A percentile compares a stretch with the other conserved stretches of the same genome.
Conservation (phyloP, 192 early-diverging fungal species). For the Entomortierella lignicola region DNA sequence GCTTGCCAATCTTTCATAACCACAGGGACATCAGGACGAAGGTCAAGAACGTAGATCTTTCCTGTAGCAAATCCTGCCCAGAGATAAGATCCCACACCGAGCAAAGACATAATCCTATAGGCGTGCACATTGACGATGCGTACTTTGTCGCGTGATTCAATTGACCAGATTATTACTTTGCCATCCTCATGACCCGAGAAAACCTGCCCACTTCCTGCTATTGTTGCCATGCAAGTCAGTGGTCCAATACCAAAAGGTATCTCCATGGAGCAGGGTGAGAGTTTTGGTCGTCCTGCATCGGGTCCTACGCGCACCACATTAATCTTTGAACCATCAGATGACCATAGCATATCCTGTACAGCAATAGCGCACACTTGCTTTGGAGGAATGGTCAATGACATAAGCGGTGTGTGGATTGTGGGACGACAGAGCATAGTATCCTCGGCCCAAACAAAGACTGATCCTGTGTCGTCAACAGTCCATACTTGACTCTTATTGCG, state of each 20-base stretch:
- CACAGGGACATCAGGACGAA: conserved; percentile 61
- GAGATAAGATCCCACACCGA: conserved; percentile 71
- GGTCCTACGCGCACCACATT: conserved; percentile 65
- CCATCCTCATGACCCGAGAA: conserved; percentile 86
- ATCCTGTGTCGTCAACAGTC: conserved; percentile 76
- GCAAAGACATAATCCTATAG: conserved; percentile 75
- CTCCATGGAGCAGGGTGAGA: conserved; percentile 37
- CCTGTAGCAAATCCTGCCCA: conserved; percentile 86
- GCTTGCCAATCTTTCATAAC: conserved; percentile 78
- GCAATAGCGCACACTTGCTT: conserved; percentile 64
- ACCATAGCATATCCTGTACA: conserved; percentile 69
- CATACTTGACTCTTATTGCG: conserved; percentile 67
- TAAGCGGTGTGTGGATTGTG: conserved; percentile 47
- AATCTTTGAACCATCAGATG: conserved; percentile 64
- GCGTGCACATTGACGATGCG: conserved; percentile 65
- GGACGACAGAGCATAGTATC: conserved; percentile 48
- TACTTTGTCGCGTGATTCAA: conserved; percentile 54
- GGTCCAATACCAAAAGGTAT: conserved; percentile 65
- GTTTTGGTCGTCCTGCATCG: conserved; percentile 37
- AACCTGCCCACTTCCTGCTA: conserved; percentile 60
- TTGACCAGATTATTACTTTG: conserved; percentile 79
- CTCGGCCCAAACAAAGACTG: conserved; percentile 67
- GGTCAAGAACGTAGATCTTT: conserved; percentile 80
- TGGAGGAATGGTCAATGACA: conserved; percentile 54
- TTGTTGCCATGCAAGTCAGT: conserved; percentile 66